Base-by-base conservation (phyloP, 2,329 filamentous ascomycete genomes). In the Coniochaeta sp. region DNA sequence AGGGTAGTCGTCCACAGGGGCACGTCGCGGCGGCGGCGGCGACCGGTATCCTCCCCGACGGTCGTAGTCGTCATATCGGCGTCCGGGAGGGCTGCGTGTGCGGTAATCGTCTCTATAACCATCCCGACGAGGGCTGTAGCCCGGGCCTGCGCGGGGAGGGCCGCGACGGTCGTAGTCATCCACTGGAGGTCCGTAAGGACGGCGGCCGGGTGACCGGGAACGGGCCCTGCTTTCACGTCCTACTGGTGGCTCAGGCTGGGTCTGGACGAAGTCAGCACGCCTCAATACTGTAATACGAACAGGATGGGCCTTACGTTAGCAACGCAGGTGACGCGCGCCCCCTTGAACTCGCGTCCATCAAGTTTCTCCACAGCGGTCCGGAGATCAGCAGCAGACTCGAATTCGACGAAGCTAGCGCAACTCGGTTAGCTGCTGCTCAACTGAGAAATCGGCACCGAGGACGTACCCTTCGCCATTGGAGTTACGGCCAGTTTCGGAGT, bases 281-380 rank as follows among this genome's bases (percentile, higher is more conserved):
- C 19, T 26, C 28, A 22, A 8, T 17, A 8, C 6, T 24, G 24
- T 58, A 17, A 17, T 4, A 40, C 10, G 17, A n/a, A 40, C 38
- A n/a, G n/a, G 38, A 40, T 40, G 38, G 16, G 38, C 9, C 87
- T 73, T 83, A 98, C 93, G 79, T 97, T 93, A 69, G 91, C 87
- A 69, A 90, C 80, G 76, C 95, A 99, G 66, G 84, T 88, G 67
- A 99, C 93, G 65, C 86, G 84, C 65, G 87, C 86, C 68, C 91
- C 92, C 80, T 97, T 97, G 77, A 98, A 98, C 71, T 96, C 92
- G 72, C 87, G 88, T 66, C 87, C 87, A 74, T 98, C 92, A 64
- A 99, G 89, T 77, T 97, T 97, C 74, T 97, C 92, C 60, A 98
- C 91, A 59, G 95, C 95, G 62, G 88, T 89, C 73, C 90, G 91